Evolutionary conservation across 345 rosid species (phyloP).

Genomic region (Lumnitzera littorea): DNA sequence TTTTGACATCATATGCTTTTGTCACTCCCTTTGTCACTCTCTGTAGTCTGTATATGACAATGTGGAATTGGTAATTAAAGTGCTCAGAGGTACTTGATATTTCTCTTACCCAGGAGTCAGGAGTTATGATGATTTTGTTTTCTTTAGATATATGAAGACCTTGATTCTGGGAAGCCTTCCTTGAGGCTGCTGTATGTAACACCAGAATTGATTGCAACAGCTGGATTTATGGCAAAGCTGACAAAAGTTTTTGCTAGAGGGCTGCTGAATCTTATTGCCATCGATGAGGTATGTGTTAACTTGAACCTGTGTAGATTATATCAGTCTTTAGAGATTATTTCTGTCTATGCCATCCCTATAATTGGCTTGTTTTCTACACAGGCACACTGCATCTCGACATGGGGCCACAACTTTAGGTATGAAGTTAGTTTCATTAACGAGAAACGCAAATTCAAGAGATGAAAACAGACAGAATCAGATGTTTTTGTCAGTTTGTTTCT

Average conservation of each 20-base stretch:
- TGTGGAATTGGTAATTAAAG: not conserved
- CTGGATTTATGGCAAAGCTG: conserved; percentile 82
- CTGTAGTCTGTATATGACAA: not conserved
- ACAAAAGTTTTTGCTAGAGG: conserved; percentile 72
- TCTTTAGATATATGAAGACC: conserved; percentile 79
- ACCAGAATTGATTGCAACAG: conserved; percentile 79
- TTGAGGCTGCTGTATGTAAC: conserved; percentile 83
- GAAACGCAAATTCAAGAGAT: not conserved
- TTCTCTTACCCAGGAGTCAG: not conserved
- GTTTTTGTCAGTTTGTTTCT: too few relatives aligned
- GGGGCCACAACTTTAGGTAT: conserved; percentile 99
- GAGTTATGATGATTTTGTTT: conserved; percentile 3
- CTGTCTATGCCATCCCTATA: conserved; percentile 3
- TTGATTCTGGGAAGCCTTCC: conserved; percentile 81
- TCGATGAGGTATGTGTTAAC: conserved; percentile 66
- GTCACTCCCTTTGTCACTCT: not conserved
- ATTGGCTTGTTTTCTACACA: conserved; percentile 24
- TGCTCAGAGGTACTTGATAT: not conserved
- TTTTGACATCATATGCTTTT: conserved; percentile 10
- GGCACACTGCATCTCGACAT: conserved; percentile 96
- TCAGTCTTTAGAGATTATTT: not conserved
- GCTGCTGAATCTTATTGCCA: conserved; percentile 78
- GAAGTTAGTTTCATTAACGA: conserved; percentile 16
- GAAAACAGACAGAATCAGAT: not conserved
- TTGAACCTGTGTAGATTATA: not conserved